Evolutionary conservation across 1,284 basidiomycete species (phyloP).

Genomic region (Cerrena zonata): DNA sequence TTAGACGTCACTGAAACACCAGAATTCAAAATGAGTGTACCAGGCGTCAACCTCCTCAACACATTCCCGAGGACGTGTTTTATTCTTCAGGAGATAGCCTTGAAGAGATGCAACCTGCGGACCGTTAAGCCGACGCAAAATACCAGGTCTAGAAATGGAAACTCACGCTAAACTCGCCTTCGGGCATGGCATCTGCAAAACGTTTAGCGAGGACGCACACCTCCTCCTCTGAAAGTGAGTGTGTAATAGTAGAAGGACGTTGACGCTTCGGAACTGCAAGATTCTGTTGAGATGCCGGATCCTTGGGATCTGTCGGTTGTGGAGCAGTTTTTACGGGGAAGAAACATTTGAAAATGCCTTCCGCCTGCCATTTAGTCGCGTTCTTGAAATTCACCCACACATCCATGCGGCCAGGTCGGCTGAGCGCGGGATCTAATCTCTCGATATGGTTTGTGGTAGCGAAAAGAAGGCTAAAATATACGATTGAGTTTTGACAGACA

Average conservation of each 20-base stretch:
- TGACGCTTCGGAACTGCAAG: constrained; percentile 65
- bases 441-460: constrained; percentile 84
- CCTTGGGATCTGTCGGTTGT: constrained; percentile 19
- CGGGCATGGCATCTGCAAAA: constrained; percentile 72
- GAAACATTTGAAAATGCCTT: constrained; percentile 87
- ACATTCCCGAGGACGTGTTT: constrained; percentile 74
- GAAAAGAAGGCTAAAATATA: constrained; percentile 56
- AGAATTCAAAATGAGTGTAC: constrained; percentile 24
- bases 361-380: constrained; percentile 81
- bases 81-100: constrained; percentile 79
- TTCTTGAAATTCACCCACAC: constrained; percentile 85
- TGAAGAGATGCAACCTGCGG: constrained; percentile 73
- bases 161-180: constrained; percentile 74
- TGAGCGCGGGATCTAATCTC: constrained; percentile 75
- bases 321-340: constrained; percentile 58
- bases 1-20: constrained; percentile 9
- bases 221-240: constrained; percentile 65
- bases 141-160: not conserved
- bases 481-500: constrained; percentile 6
- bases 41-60: constrained; percentile 73
- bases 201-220: constrained; percentile 68
- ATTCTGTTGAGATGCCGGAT: constrained; percentile 51
- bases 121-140: constrained; percentile 1
- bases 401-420: constrained; percentile 79
- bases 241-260: constrained; percentile 49